Evolutionary conservation across 192 early-diverging fungal species (phyloP), one percentile per base, ranked within the genome.

Genomic region (Backusella circina): DNA sequence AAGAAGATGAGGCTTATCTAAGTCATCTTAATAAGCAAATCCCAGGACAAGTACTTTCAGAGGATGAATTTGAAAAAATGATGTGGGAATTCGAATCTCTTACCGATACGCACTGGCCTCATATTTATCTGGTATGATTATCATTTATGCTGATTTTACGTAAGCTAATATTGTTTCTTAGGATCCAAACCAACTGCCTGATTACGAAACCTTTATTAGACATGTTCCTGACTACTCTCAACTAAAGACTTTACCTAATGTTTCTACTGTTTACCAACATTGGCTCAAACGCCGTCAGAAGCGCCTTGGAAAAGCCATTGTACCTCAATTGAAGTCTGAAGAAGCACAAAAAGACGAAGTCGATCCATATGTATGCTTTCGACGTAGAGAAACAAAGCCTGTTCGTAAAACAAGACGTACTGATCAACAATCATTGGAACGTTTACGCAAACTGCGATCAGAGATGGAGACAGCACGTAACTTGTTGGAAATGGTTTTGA

Each of bases 321-420:
- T 85, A 7, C 91, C 92, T 31, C 81, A 77, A 61, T 31, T 95
- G 18, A 84, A 88, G 83, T 85, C 83, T 67, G 93, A 95, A 66
- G 91, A 95, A 28, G 82, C 84, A 31, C 73, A 83, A 6, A 87
- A 88, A 54, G 82, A 90, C 50, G 97, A 98, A 72, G 84, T 85
- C 32, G 94, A 98, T 78, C 96, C 98, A 13, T 99, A 97, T 80
- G 90, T 97, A 23, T 99, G 98, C 79, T 99, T 99, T 88, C 93
- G 98, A 67, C 93, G 93, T 57, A 91, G 98, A 71, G 98, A 99
- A 80, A 89, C 95, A 69, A 94, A 94, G 75, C 87, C 90, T 26
- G 80, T 95, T 28, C 92, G 97, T 37, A 97, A 97, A 77, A 95
- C 95, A 3, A 80, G 95, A 54, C 91, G 95, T 13, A 90, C 91